Evolutionary conservation across 2,329 filamentous ascomycete species (phyloP).

Genomic region (Microcyclosporella mali): DNA sequence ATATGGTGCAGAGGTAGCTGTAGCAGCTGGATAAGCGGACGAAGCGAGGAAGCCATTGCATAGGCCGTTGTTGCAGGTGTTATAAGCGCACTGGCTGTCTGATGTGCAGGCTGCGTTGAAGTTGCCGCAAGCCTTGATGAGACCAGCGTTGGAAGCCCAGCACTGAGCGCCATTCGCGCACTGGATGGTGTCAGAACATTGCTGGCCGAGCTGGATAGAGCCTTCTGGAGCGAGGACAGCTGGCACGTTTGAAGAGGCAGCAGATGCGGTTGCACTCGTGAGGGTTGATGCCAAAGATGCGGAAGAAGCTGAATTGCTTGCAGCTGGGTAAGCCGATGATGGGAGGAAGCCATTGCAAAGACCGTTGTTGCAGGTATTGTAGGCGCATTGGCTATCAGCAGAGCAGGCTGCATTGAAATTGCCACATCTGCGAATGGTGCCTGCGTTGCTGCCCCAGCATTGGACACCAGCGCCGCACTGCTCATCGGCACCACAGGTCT

Average conservation of each 20-base stretch:
- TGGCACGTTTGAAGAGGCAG: neutral
- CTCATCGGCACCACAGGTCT: slow-evolving; percentile 11
- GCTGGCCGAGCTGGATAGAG: slow-evolving; percentile 3
- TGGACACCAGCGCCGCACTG: slow-evolving; percentile 18
- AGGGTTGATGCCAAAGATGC: neutral
- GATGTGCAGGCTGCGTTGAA: slow-evolving; percentile 21
- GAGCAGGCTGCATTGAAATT: slow-evolving; percentile 24
- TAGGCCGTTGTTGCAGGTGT: slow-evolving; percentile 6
- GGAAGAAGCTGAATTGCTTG: neutral
- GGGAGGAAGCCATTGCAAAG: slow-evolving; percentile 21
- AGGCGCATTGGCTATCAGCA: slow-evolving; percentile 19
- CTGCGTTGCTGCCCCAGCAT: slow-evolving; percentile 17
- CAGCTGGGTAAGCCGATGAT: slow-evolving; percentile 5
- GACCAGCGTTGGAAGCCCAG: neutral
- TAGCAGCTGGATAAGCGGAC: neutral
- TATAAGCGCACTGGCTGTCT: slow-evolving; percentile 21
- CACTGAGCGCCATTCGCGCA: neutral
- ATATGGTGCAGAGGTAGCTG: too few species aligned
- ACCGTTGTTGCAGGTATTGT: slow-evolving; percentile 23
- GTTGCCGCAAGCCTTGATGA: slow-evolving; percentile 4
- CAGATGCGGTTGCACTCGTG: neutral
- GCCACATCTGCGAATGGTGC: slow-evolving; percentile 16
- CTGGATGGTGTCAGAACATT: neutral
- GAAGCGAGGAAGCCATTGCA: neutral
- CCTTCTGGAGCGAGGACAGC: slow-evolving; percentile 15